phyloP scores from a whole-genome alignment of 148 eudicot genomes.

The Rheum nobile region DNA sequence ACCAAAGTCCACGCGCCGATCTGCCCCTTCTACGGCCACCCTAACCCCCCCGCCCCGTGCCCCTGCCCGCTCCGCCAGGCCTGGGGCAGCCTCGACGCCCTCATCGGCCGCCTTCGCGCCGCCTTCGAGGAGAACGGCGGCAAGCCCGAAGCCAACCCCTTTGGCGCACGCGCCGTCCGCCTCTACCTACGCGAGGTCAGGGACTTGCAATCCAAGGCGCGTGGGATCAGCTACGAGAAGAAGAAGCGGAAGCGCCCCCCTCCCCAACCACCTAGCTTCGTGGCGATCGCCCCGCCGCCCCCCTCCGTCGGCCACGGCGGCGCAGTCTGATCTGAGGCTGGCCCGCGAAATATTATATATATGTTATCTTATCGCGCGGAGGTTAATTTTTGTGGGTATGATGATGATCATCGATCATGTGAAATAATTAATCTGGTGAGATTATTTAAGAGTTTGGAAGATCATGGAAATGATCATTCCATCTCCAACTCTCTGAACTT shows the following conservation, averaged over 20 bases:
- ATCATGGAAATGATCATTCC: not conserved
- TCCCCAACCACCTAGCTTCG: not conserved
- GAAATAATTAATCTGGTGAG: slow-evolving; percentile 1
- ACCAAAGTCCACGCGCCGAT: slow-evolving; percentile 25
- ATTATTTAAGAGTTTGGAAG: not conserved
- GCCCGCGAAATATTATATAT: too few relatives aligned
- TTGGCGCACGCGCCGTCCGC: slow-evolving; percentile 25
- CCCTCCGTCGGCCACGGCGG: not conserved
- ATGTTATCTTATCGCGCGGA: too few relatives aligned
- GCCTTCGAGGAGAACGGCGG: slow-evolving; percentile 31
- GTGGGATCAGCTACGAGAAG: slow-evolving; percentile 30
- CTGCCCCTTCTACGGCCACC: slow-evolving; percentile 29
- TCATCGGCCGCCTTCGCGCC: too few relatives aligned
- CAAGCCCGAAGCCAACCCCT: slow-evolving; percentile 21
- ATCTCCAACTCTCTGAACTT: not conserved
- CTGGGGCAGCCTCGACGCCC: slow-evolving; percentile 30
- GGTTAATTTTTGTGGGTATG: not conserved
- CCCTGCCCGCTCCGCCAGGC: slow-evolving; percentile 29
- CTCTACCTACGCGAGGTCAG: slow-evolving; percentile 23
- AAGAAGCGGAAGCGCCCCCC: slow-evolving; percentile 19
- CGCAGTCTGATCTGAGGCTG: not conserved
- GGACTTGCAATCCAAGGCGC: slow-evolving; percentile 27
- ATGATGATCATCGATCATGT: slow-evolving; percentile 1
- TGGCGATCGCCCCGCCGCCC: not conserved
- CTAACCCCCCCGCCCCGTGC: slow-evolving; percentile 26